Conservation (phyloP, 352 stramenopile species). For the Globisporangium solare region DNA sequence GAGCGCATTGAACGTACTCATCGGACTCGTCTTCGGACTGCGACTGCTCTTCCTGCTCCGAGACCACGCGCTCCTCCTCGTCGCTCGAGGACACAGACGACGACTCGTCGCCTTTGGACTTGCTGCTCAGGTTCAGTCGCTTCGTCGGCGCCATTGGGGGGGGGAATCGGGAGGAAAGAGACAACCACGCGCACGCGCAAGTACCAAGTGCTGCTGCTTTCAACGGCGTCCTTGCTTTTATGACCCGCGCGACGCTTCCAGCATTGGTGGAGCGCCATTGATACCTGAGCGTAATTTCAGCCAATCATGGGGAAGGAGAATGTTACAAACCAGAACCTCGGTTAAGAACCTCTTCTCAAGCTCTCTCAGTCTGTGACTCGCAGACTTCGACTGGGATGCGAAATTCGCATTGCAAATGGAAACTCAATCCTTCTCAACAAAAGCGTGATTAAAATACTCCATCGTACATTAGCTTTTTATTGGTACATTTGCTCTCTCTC, state of each 20-base stretch:
- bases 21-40: conserved; percentile 51
- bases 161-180: not conserved
- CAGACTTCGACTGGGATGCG: too few relatives aligned
- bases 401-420: too few relatives aligned
- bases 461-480: too few relatives aligned
- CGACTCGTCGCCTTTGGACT: conserved; percentile 26
- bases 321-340: too few relatives aligned
- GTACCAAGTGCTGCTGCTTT: not conserved
- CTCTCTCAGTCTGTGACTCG: too few relatives aligned
- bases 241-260: not conserved
- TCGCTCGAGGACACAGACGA: conserved; percentile 34
- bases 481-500: too few relatives aligned
- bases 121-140: conserved; percentile 55
- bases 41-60: conserved; percentile 23
- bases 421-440: too few relatives aligned
- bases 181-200: not conserved
- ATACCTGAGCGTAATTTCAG: conserved; percentile 2
- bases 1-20: conserved; percentile 25
- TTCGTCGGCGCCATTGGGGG: conserved; percentile 45
- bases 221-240: conserved; percentile 9
- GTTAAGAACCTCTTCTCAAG: too few relatives aligned
- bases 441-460: too few relatives aligned
- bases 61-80: conserved; percentile 21
- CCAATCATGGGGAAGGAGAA: not conserved
- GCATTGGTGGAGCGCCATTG: conserved; percentile 14